Evolutionary conservation across 805 yeast species (phyloP), one percentile per base, ranked within the genome.

Genomic region (Torulaspora gathmanii): DNA sequence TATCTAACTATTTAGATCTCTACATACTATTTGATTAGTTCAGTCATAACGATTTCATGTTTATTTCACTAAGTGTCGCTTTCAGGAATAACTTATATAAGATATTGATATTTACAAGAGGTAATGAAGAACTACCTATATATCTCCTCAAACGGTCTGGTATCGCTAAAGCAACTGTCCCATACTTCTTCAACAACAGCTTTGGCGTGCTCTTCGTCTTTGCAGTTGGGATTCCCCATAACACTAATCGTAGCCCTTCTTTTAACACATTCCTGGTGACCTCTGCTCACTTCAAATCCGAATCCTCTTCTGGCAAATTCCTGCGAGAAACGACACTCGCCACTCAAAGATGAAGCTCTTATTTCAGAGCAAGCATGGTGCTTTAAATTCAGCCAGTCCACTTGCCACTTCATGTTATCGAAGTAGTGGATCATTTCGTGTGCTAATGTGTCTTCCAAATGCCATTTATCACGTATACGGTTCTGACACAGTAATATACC

Each of bases 331-430:
- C 98, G 77, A 67, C 99, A 93, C 61, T 93, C 99, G 5, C 99
- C 99, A 60, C 95, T 84, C 17, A 93, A 72, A 54, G 88, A 82
- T 9, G 95, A 83, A 0, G 99, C 99, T 48, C 99, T 74, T 41
- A 93, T 87, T 65, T 93, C 99, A 1, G 97, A 83, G 64, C 99
- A 93, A 0, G 99, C 99, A 62, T 91, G 98, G 61, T 93, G 99
- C 58, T 80, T 78, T 60, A 93, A 70, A 64, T 91, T 79, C 45
- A 74, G 59, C 84, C 96, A 85, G 64, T 93, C 87, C 2, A 93
- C 89, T 44, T 87, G 72, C 71, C 93, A 93, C 64, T 88, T 83
- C 52, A 86, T 71, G 59, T 89, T 82, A 67, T 93, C 99, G 65
- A 87, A 93, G 50, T 89, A 93, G 65, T 93, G 99, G 27, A 93